Evolutionary conservation across 1,284 basidiomycete genomes (phyloP), one percentile per base, ranked within the genome.

Genomic region (Athelia psychrophila): DNA sequence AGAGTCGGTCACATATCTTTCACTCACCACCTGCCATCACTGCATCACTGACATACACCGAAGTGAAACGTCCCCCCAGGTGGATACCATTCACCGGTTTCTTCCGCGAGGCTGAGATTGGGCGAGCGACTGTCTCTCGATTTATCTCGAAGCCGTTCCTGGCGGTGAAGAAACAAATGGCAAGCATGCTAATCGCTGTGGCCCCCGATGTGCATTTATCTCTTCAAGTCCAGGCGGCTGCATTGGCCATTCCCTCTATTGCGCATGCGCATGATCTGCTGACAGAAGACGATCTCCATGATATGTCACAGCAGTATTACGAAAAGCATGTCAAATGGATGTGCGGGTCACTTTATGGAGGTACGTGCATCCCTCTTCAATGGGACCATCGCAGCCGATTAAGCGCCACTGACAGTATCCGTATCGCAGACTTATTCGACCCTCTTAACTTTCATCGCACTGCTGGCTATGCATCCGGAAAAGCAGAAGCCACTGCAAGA

Each of bases 401-500:
- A 45, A n/a, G 16, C 18, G 3, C 9, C 22, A 6, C 23, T 19
- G n/a, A 35, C 5, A 20, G 15, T 19, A 16, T n/a, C 15, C 33
- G 16, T 19, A 51, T 51, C 36, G 44, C 49, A 68, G 67, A 70
- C 65, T 22, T 50, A 55, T 1, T 61, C 68, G 4, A 58, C 62
- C 22, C 5, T 68, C 8, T 12, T 63, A 20, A 56, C 52, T 19
- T 65, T 65, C 44, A 24, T 69, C 36, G 32, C 67, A 46, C 62
- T 57, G 19, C 69, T 69, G 66, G 18, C 67, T 6, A 55, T 54
- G n/a, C 53, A 69, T 20, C 66, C 65, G 12, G 56, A 62, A 1
- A 55, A 58, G 16, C 64, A 65, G 40, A 44, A n/a, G 1, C 58
- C 62, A 12, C 65, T 63, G 1, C 66, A 65, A 20, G 56, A 55